Percentiles rank a stretch among this genome's conserved stretches.
These are phyloP conservation scores for Carex arenaria DNA, from an alignment of 202 grass and related monocot species.

Conservation along the genomic window DNA sequence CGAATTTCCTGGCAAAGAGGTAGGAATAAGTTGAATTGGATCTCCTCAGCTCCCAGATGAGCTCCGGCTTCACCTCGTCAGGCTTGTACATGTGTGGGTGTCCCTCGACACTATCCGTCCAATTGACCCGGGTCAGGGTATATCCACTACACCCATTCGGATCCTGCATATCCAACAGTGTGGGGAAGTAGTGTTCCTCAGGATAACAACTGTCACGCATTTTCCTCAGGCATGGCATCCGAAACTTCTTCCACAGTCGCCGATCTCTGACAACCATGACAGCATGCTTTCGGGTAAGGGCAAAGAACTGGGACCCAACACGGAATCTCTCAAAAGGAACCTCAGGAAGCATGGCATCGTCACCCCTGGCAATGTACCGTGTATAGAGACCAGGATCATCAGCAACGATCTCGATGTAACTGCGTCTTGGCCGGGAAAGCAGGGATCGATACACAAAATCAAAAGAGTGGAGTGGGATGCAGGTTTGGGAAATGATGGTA, in stretches of 20 bases:
- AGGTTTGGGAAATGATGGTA: slow-evolving; percentile 76
- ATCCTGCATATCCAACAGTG: slow-evolving; percentile 92
- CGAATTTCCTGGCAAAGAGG: slow-evolving; percentile 87
- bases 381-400: slow-evolving; percentile 50
- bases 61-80: slow-evolving; percentile 40
- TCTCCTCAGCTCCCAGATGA: slow-evolving; percentile 68
- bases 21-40: slow-evolving; percentile 66
- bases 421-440: slow-evolving; percentile 45
- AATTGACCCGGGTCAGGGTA: slow-evolving; percentile 89
- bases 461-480: slow-evolving; percentile 81
- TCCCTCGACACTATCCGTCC: slow-evolving; percentile 75
- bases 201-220: slow-evolving; percentile 75
- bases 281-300: slow-evolving; percentile 67
- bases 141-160: slow-evolving; percentile 69
- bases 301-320: slow-evolving; percentile 86
- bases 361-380: slow-evolving; percentile 80
- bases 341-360: slow-evolving; percentile 83
- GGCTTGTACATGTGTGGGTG: slow-evolving; percentile 72
- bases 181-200: slow-evolving; percentile 96
- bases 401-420: slow-evolving; percentile 88
- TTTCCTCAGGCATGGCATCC: slow-evolving; percentile 62
- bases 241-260: slow-evolving; percentile 90
- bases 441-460: slow-evolving; percentile 56
- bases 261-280: slow-evolving; percentile 86
- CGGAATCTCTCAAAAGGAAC: slow-evolving; percentile 72